Evolutionary conservation across 2,329 filamentous ascomycete species (phyloP).

Genomic region (Apiospora saccharicola): DNA sequence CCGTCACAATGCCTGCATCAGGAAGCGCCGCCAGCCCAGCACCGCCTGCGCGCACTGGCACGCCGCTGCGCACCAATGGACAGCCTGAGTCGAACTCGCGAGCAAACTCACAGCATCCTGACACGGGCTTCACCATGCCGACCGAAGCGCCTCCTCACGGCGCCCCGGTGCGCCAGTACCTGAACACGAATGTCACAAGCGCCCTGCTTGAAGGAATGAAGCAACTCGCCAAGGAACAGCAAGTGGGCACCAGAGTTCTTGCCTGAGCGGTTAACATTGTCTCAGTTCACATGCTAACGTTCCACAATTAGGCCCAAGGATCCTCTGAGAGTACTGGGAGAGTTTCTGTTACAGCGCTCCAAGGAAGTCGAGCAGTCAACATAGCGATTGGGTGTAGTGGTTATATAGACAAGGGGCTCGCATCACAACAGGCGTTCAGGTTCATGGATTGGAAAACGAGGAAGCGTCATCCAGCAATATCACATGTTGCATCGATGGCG

Average conservation of each 20-base stretch:
- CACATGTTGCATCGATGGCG: not conserved
- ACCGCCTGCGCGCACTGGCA: conserved; percentile 55
- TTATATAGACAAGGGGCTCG: conserved; percentile 28
- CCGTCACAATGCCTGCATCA: conserved; percentile 36
- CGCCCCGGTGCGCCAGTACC: conserved; percentile 72
- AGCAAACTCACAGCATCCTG: conserved; percentile 64
- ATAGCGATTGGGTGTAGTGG: conserved; percentile 21
- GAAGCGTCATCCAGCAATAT: not conserved
- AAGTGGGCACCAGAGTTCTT: conserved; percentile 44
- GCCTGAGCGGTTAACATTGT: not conserved
- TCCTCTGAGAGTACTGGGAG: conserved; percentile 72
- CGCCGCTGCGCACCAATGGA: conserved; percentile 51
- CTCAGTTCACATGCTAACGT: not conserved
- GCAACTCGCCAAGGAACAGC: conserved; percentile 74
- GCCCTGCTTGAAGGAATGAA: conserved; percentile 79
- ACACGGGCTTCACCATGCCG: conserved; percentile 61
- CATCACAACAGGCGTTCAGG: conserved; percentile 22
- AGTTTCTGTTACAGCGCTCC: conserved; percentile 74
- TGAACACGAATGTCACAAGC: conserved; percentile 75
- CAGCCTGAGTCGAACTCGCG: conserved; percentile 50
- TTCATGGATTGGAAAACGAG: conserved; percentile 17
- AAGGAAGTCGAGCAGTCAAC: conserved; percentile 63
- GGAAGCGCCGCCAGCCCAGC: conserved; percentile 49
- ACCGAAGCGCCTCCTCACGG: conserved; percentile 69
- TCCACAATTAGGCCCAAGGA: conserved; percentile 63